A percentile compares a stretch with the other conserved stretches of the same genome.
phyloP scores from a whole-genome alignment of 371 early-diverging fungal genomes.

The Sporodiniella umbellata region DNA sequence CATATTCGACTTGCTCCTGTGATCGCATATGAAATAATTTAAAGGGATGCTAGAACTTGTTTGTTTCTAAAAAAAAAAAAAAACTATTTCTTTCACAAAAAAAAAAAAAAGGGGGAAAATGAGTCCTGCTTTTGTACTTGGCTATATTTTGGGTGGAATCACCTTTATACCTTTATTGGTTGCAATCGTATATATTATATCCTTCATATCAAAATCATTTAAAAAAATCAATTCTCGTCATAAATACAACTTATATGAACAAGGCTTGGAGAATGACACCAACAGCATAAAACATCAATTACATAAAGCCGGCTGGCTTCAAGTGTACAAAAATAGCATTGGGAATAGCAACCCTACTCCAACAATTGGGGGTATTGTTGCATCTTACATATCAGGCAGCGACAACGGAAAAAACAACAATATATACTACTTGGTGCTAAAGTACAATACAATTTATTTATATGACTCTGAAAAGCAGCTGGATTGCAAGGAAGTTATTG shows the following conservation, averaged over 20 bases:
- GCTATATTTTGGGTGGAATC: slow-evolving; percentile 36
- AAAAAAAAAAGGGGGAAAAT: too few relatives aligned
- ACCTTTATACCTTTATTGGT: slow-evolving; percentile 36
- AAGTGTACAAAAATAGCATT: slow-evolving; percentile 32
- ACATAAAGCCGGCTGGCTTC: slow-evolving; percentile 53
- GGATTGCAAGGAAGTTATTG: slow-evolving; percentile 77
- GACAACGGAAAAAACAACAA: slow-evolving; percentile 35
- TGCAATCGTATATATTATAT: neutral
- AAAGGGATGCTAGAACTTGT: too few relatives aligned
- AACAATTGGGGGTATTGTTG: slow-evolving; percentile 38
- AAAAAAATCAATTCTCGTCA: too few relatives aligned
- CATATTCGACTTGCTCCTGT: neutral
- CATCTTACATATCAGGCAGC: slow-evolving; percentile 32
- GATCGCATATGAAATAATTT: neutral
- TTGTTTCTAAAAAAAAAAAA: neutral
- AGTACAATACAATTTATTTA: slow-evolving; percentile 75
- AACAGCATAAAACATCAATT: slow-evolving; percentile 9
- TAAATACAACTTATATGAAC: neutral
- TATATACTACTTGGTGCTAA: slow-evolving; percentile 73
- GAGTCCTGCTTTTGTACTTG: slow-evolving; percentile 8
- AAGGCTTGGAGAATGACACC: slow-evolving; percentile 1
- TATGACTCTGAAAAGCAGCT: slow-evolving; percentile 81
- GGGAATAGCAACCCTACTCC: slow-evolving; percentile 13
- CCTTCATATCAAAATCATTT: neutral
- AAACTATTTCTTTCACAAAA: neutral